phyloP scores from a whole-genome alignment of 2,329 filamentous ascomycete species.

The Curvularia eragrostidis region DNA sequence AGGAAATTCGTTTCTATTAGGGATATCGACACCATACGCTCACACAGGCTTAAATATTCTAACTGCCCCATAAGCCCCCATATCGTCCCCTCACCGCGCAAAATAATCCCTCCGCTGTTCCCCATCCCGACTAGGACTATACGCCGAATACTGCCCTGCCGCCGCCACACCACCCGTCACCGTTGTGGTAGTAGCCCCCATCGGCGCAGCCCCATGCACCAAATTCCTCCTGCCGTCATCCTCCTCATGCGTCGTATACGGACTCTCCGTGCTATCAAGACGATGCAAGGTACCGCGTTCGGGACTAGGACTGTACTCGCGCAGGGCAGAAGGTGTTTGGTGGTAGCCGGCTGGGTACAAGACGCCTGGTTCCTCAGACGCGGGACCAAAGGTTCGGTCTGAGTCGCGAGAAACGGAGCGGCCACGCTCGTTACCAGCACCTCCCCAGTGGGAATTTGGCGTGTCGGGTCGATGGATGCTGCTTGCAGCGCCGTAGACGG shows the following conservation, averaged over 20 bases:
- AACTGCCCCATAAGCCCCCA: too few species aligned
- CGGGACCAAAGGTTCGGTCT: constrained; percentile 30
- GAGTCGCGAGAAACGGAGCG: constrained; percentile 37
- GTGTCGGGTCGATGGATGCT: constrained; percentile 67
- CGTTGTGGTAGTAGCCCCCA: constrained; percentile 27
- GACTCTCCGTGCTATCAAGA: constrained; percentile 31
- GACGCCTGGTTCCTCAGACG: constrained; percentile 46
- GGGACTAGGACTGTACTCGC: constrained; percentile 53
- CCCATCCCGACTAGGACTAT: constrained; percentile 34
- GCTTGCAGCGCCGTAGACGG: constrained; percentile 64
- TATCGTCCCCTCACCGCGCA: constrained; percentile 6
- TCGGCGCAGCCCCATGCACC: constrained; percentile 43
- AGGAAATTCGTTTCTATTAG: too few species aligned
- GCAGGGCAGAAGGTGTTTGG: constrained; percentile 51
- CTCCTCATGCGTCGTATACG: constrained; percentile 37
- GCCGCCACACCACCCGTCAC: too few species aligned
- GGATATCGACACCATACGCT: too few species aligned
- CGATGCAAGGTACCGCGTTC: constrained; percentile 22
- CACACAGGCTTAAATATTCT: too few species aligned
- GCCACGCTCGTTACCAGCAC: constrained; percentile 30
- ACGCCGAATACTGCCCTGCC: constrained; percentile 39
- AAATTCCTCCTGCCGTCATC: constrained; percentile 30
- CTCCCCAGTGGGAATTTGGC: constrained; percentile 53
- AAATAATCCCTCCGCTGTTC: constrained; percentile 33
- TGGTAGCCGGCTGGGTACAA: constrained; percentile 58